Evolutionary conservation across 1,139 yeast genomes (phyloP).

Genomic region (Casaregolazyma lundiana): DNA sequence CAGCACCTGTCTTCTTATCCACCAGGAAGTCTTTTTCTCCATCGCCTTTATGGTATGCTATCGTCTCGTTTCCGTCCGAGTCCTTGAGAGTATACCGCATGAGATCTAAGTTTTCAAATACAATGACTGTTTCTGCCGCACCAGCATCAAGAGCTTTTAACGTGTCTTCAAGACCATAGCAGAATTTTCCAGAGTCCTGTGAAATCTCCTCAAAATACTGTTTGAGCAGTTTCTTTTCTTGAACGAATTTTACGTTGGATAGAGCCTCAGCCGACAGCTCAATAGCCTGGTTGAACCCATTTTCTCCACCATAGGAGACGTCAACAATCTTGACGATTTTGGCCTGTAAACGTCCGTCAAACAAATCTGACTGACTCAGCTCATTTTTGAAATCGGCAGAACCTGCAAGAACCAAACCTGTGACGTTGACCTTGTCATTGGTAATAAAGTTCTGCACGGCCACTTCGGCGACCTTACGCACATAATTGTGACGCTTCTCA

Average conservation of each 20-base stretch:
- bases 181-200: constrained; percentile 93
- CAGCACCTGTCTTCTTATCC: constrained; percentile 83
- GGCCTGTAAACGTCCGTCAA: constrained; percentile 81
- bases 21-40: constrained; percentile 58
- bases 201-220: constrained; percentile 94
- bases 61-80: constrained; percentile 65
- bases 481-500: constrained; percentile 97
- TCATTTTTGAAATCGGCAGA: constrained; percentile 98
- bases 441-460: constrained; percentile 96
- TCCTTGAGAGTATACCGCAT: constrained; percentile 82
- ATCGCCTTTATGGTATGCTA: constrained; percentile 70
- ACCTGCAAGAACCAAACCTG: constrained; percentile 95
- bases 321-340: constrained; percentile 91
- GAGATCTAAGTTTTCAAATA: constrained; percentile 84
- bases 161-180: constrained; percentile 96
- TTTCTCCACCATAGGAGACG: constrained; percentile 97
- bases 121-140: constrained; percentile 89
- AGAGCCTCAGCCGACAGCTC: constrained; percentile 95
- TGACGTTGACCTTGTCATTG: constrained; percentile 85
- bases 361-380: constrained; percentile 85
- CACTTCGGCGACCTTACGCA: constrained; percentile 95
- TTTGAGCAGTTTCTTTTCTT: constrained; percentile 92
- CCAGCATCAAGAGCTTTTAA: constrained; percentile 93
- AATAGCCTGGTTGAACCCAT: constrained; percentile 98
- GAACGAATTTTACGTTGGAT: constrained; percentile 94